Conservation (phyloP, 768 basidiomycete species). For the Rhodosporidiobolus odoratus region DNA sequence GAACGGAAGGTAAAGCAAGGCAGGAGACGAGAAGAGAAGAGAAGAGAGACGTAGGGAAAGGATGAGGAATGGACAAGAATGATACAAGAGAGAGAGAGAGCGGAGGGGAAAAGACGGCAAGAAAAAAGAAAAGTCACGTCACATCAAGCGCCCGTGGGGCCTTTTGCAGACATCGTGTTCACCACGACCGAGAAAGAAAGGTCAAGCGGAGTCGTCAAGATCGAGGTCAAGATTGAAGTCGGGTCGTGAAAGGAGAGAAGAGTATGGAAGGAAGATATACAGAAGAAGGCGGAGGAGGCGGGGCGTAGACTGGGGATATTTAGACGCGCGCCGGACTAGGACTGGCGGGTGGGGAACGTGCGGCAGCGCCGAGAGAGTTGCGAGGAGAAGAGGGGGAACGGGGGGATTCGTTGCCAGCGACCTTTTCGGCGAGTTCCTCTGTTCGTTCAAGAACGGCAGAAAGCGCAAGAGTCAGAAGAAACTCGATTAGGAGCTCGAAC, state of each 20-base stretch:
- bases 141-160: too few species aligned
- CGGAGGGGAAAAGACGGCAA: not conserved
- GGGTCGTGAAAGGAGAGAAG: not conserved
- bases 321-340: conserved; percentile 21
- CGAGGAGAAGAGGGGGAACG: conserved; percentile 34
- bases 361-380: conserved; percentile 25
- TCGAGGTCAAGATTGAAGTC: not conserved
- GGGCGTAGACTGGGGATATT: not conserved
- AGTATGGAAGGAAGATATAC: not conserved
- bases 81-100: not conserved
- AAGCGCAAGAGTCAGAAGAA: not conserved
- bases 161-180: not conserved
- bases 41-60: not conserved
- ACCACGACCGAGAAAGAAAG: not conserved
- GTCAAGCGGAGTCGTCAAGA: not conserved
- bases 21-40: not conserved
- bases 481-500: not conserved
- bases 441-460: not conserved
- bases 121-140: not conserved
- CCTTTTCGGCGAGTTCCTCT: conserved; percentile 41
- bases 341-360: conserved; percentile 27
- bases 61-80: not conserved
- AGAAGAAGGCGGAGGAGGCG: not conserved
- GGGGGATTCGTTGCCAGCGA: conserved; percentile 36
- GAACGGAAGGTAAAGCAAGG: too few species aligned